phyloP scores from a whole-genome alignment of 192 early-diverging fungal genomes.

The Pilaira anomala region DNA sequence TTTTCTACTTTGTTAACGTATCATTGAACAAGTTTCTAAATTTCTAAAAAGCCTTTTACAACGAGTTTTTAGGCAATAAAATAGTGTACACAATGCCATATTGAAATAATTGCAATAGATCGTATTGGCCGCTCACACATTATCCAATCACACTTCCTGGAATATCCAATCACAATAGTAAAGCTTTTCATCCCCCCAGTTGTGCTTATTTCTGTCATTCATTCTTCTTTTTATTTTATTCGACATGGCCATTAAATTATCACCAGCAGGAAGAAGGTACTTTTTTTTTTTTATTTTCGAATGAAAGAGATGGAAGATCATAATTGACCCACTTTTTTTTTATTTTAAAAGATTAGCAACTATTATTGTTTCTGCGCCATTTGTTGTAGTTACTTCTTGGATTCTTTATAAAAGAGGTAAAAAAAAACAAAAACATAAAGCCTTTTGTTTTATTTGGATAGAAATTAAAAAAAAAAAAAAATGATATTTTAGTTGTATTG shows the following conservation, averaged over 20 bases:
- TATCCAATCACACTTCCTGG: no score
- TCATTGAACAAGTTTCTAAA: no score
- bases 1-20: not conserved
- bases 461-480: not conserved
- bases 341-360: slow-evolving; percentile 25
- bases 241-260: slow-evolving; percentile 26
- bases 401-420: slow-evolving; percentile 41
- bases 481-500: slow-evolving; percentile 26
- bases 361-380: slow-evolving; percentile 33
- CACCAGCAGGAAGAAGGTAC: slow-evolving; percentile 33
- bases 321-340: not conserved
- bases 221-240: not conserved
- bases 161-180: no score
- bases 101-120: no score
- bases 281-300: no score
- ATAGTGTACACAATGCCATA: no score
- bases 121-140: no score
- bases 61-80: no score
- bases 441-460: no score
- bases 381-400: slow-evolving; percentile 29
- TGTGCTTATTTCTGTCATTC: no score
- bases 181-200: no score
- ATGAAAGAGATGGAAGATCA: not conserved
- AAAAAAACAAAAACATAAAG: not conserved
- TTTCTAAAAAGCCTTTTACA: no score